Evolutionary conservation across 2,329 filamentous ascomycete genomes (phyloP).

Genomic region (Plenodomus biglobosus): DNA sequence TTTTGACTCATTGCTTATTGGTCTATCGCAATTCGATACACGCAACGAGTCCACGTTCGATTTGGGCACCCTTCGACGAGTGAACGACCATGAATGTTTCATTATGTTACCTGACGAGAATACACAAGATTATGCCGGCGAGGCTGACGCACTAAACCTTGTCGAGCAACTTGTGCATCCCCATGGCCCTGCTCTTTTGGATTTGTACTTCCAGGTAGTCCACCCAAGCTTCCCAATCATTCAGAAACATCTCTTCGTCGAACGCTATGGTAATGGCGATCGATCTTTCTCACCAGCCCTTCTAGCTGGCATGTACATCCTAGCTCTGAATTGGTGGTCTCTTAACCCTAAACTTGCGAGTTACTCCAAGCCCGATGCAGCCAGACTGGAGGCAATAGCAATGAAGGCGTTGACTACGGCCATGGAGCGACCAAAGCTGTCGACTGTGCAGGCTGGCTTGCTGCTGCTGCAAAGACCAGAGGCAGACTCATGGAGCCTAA

Average conservation of each 20-base stretch:
- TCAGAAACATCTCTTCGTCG: constrained; percentile 76
- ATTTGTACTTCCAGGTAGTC: constrained; percentile 78
- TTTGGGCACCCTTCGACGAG: constrained; percentile 65
- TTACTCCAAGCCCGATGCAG: constrained; percentile 69
- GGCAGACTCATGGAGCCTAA: constrained; percentile 79
- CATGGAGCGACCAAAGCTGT: constrained; percentile 79
- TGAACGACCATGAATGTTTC: constrained; percentile 77
- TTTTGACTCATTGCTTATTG: constrained; percentile 81
- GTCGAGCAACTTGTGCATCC: constrained; percentile 76
- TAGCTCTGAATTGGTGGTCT: constrained; percentile 88
- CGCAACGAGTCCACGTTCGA: constrained; percentile 77
- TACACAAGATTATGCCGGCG: constrained; percentile 71
- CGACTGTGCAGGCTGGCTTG: constrained; percentile 75
- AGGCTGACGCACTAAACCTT: constrained; percentile 66
- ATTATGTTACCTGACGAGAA: constrained; percentile 74
- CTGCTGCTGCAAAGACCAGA: constrained; percentile 74
- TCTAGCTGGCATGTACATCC: constrained; percentile 77
- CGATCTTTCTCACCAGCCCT: constrained; percentile 75
- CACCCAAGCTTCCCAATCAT: constrained; percentile 82
- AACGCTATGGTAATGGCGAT: constrained; percentile 73
- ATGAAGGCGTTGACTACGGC: constrained; percentile 72
- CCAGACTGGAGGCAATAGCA: constrained; percentile 71
- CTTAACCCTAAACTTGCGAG: constrained; percentile 67
- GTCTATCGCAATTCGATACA: constrained; percentile 76
- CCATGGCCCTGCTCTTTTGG: constrained; percentile 74